Base-by-base conservation (phyloP, 495 filamentous ascomycete genomes). In the Aspergillus leporis region DNA sequence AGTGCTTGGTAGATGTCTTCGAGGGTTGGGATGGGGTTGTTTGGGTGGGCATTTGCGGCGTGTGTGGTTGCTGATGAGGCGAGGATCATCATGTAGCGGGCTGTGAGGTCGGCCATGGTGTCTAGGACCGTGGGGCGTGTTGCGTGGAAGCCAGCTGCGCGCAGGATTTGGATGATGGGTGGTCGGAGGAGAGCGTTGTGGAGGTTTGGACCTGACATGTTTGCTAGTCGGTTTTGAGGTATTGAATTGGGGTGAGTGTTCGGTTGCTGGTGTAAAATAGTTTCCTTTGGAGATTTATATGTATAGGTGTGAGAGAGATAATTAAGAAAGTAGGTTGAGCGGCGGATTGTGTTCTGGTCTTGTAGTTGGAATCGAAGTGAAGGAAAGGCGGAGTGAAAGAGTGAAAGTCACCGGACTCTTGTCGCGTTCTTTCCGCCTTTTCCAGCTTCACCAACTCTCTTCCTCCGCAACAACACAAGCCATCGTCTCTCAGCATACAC, bases 1-100 rank as follows among this genome's bases (percentile, higher is more conserved):
- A 97, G 72, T 1, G 92, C 92, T 74, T 93, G 83, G 61, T 90
- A 86, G 64, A 95, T 83, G 71, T 97, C 92, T 55, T 87, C 84
- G 10, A 96, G 74, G 19, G 75, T 83, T 1, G 83, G 83, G 3
- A 69, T 64, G 5, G 75, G 75, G 58, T 76, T 68, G 48, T 77
- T 66, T 48, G 79, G 78, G 61, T 87, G 81, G 49, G 76, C 77
- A 60, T 78, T 79, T 25, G 73, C 71, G 14, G 90, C 86, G 61
- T 90, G 84, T 1, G 73, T 64, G 4, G 85, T 85, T 0, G 90
- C 86, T 7, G 82, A 74, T 18, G 79, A 74, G 28, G 87, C 84
- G 23, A 97, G 86, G 14, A 87, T 74, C 58, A 83, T 74, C 31
- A 96, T 69, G 73, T 96, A 92, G 59, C 86, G 85, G 3, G 83